Evolutionary conservation across 768 basidiomycete species (phyloP).

Genomic region (Leucosporidium creatinivorum): DNA sequence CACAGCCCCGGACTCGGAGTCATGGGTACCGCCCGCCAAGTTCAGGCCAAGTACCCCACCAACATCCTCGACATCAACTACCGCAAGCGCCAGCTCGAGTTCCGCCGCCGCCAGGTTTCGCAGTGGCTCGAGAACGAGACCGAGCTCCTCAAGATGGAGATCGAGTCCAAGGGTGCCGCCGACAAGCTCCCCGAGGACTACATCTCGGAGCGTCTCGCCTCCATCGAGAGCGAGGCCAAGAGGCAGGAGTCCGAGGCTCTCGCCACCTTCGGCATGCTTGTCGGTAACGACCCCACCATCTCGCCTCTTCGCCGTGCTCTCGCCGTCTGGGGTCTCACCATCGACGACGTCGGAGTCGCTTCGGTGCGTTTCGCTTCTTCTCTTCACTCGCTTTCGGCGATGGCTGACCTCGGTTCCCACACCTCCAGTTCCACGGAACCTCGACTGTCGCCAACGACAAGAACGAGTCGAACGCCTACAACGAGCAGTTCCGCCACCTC

Average conservation of each 20-base stretch:
- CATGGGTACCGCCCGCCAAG: conserved; percentile 76
- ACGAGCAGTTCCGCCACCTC: conserved; percentile 82
- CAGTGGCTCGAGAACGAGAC: conserved; percentile 92
- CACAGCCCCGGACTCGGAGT: conserved; percentile 74
- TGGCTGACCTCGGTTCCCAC: not conserved
- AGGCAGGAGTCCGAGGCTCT: conserved; percentile 89
- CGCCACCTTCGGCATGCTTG: conserved; percentile 83
- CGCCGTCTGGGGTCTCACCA: conserved; percentile 90
- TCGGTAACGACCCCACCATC: conserved; percentile 71
- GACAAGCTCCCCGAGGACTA: conserved; percentile 58
- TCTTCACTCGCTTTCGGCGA: conserved; percentile 5
- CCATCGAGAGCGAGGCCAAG: conserved; percentile 81
- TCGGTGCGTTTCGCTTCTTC: conserved; percentile 16
- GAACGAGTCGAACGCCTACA: conserved; percentile 97
- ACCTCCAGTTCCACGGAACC: conserved; percentile 45
- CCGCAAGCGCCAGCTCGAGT: conserved; percentile 84
- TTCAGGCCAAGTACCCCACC: conserved; percentile 63
- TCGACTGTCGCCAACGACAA: conserved; percentile 66
- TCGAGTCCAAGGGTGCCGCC: conserved; percentile 48
- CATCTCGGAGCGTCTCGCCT: conserved; percentile 64
- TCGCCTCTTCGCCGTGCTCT: conserved; percentile 90
- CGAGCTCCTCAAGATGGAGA: conserved; percentile 69
- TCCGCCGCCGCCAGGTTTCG: conserved; percentile 90
- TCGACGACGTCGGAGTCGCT: conserved; percentile 69
- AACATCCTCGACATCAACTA: conserved; percentile 78